Base-by-base conservation (phyloP, 2,329 filamentous ascomycete species). In the Pseudogymnoascus sp. region DNA sequence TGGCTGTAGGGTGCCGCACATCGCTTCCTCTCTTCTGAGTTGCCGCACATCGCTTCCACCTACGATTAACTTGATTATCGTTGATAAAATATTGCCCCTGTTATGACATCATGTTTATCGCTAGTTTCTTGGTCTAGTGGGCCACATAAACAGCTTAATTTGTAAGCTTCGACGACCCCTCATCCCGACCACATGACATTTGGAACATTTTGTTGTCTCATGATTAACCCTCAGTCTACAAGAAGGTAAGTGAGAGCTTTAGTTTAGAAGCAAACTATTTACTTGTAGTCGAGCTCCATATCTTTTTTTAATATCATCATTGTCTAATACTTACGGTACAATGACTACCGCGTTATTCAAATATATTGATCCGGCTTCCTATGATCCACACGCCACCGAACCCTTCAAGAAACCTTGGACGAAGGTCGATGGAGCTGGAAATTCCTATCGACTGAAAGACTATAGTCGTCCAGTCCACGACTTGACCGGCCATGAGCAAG, bases 401-500 rank as follows among this genome's bases (percentile, higher is more conserved):
- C n/a, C 47, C n/a, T 57, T 57, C 10, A 74, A 74, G 62, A 85
- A 85, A 70, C 82, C 85, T 1, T 89, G 86, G 86, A 71, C 76
- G 68, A 89, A 89, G 69, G 86, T 89, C 40, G 86, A 89, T 70
- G 80, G 79, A 0, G 80, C 82, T 44, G 81, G 78, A 15, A 75
- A 74, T n/a, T 85, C 82, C 4, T 88, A 81, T 75, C 73, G 73
- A 21, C 74, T 81, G 13, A 74, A 73, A 35, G 76, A 79, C 35
- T 74, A 79, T 66, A 70, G 76, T 17, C 79, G 80, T 11, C 69
- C 71, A 9, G 82, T 96, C 68, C 77, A 80, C 65, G 91, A 96
- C 76, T 80, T 91, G 69, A 89, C 91, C 63, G 88, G 87, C 62
- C 79, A 78, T 62, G 90, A 93, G 71, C 68, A 76, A 2, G 76